Evolutionary conservation across 2,329 filamentous ascomycete genomes (phyloP).

Genomic region (Exophiala viscosa): DNA sequence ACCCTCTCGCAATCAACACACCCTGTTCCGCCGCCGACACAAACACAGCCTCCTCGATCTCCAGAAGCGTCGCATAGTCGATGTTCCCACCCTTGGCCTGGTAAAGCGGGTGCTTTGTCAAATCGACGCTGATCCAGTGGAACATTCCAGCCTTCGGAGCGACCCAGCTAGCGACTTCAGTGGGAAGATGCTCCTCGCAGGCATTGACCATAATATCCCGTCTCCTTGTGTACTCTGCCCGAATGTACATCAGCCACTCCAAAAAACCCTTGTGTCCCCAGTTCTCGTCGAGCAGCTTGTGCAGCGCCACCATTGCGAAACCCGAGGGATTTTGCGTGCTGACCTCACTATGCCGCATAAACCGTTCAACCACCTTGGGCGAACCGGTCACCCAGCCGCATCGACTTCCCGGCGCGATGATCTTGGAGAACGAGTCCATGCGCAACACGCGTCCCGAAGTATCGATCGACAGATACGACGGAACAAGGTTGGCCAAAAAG

Average conservation of each 20-base stretch:
- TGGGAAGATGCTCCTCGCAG: slow-evolving; percentile 73
- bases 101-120: slow-evolving; percentile 41
- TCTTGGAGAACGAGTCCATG: slow-evolving; percentile 91
- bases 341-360: slow-evolving; percentile 75
- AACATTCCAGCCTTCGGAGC: slow-evolving; percentile 91
- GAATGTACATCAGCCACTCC: slow-evolving; percentile 79
- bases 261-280: slow-evolving; percentile 93
- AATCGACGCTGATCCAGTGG: slow-evolving; percentile 50
- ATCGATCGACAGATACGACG: slow-evolving; percentile 75
- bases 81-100: slow-evolving; percentile 10
- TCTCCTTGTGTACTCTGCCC: slow-evolving; percentile 74
- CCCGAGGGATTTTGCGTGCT: slow-evolving; percentile 82
- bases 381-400: slow-evolving; percentile 87
- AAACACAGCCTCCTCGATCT: slow-evolving; percentile 84
- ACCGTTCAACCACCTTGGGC: slow-evolving; percentile 78
- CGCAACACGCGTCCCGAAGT: slow-evolving; percentile 83
- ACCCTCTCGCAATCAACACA: slow-evolving; percentile 77
- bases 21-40: slow-evolving; percentile 68
- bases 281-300: slow-evolving; percentile 84
- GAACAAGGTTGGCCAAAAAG: slow-evolving; percentile 70
- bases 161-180: slow-evolving; percentile 71
- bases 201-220: slow-evolving; percentile 73
- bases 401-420: slow-evolving; percentile 76
- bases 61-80: slow-evolving; percentile 36
- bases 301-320: slow-evolving; percentile 76